These are phyloP conservation scores for Apophysomyces sp. DNA, from an alignment of 371 early-diverging fungal genomes.

Conservation along the genomic window DNA sequence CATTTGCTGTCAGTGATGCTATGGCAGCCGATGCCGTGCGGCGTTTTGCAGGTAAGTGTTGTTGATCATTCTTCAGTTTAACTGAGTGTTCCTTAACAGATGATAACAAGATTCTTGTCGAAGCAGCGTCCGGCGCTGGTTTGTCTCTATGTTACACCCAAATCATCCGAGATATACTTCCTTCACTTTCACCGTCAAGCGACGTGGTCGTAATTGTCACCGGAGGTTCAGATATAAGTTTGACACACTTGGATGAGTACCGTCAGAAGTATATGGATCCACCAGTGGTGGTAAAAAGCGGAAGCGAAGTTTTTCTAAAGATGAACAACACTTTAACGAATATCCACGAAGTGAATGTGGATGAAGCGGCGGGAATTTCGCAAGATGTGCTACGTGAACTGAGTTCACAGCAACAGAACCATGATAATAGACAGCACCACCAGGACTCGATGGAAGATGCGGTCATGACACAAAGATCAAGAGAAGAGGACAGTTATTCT, in stretches of 20 bases:
- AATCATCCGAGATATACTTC: slow-evolving; percentile 53
- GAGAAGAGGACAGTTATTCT: background rate
- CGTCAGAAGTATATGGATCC: slow-evolving; percentile 48
- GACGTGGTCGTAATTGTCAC: slow-evolving; percentile 60
- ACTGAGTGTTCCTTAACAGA: slow-evolving; percentile 24
- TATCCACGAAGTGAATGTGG: slow-evolving; percentile 28
- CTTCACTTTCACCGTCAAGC: slow-evolving; percentile 43
- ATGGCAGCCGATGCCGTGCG: slow-evolving; percentile 60
- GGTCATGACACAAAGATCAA: background rate
- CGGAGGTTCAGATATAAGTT: slow-evolving; percentile 59
- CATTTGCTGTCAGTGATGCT: slow-evolving; percentile 62
- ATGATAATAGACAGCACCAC: too few relatives aligned
- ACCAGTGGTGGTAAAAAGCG: slow-evolving; percentile 58
- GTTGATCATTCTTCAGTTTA: background rate
- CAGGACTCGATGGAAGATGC: background rate
- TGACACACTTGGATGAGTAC: slow-evolving; percentile 49
- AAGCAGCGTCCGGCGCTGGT: slow-evolving; percentile 60
- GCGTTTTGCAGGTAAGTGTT: slow-evolving; percentile 51
- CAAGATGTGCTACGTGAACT: background rate
- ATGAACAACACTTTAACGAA: slow-evolving; percentile 43
- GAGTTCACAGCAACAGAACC: too few relatives aligned
- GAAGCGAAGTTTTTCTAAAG: slow-evolving; percentile 58
- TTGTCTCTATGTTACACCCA: slow-evolving; percentile 56
- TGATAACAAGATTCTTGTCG: slow-evolving; percentile 56
- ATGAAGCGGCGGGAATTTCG: slow-evolving; percentile 30